Conservation (phyloP, 129 eudicot species). For the Flaveria ramosissima region DNA sequence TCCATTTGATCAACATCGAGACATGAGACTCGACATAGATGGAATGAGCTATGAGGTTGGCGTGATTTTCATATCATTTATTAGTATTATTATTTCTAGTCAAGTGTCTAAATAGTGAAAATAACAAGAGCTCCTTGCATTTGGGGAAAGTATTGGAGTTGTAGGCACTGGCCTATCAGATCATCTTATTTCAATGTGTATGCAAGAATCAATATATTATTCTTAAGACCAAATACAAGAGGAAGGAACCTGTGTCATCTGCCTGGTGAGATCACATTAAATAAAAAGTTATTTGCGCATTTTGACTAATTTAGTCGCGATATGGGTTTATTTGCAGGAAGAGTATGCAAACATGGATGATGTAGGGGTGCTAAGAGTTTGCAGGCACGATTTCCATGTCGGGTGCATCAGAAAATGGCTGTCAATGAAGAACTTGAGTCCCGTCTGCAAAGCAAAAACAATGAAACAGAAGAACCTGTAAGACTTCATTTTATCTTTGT, state of each 20-base stretch:
- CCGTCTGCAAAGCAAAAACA: constrained; percentile 67
- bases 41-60: constrained; percentile 73
- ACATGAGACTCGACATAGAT: constrained; percentile 70
- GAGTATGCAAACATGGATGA: constrained; percentile 72
- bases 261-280: constrained; percentile 54
- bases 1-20: no score
- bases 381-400: constrained; percentile 70
- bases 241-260: constrained; percentile 73
- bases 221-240: constrained; percentile 63
- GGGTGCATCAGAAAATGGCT: constrained; percentile 72
- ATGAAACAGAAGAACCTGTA: constrained; percentile 40
- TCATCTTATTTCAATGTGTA: constrained; percentile 49
- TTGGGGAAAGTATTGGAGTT: constrained; percentile 71
- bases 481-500: constrained; percentile 22
- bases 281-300: background rate
- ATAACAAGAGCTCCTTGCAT: constrained; percentile 74
- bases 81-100: background rate
- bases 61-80: background rate
- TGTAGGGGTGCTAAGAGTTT: constrained; percentile 60
- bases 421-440: constrained; percentile 69
- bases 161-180: constrained; percentile 72
- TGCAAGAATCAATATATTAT: constrained; percentile 63
- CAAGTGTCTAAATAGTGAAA: background rate
- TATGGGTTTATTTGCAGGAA: constrained; percentile 48
- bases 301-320: background rate